Conservation (phyloP, 192 early-diverging fungal genomes). For the Piromyces sp. region DNA sequence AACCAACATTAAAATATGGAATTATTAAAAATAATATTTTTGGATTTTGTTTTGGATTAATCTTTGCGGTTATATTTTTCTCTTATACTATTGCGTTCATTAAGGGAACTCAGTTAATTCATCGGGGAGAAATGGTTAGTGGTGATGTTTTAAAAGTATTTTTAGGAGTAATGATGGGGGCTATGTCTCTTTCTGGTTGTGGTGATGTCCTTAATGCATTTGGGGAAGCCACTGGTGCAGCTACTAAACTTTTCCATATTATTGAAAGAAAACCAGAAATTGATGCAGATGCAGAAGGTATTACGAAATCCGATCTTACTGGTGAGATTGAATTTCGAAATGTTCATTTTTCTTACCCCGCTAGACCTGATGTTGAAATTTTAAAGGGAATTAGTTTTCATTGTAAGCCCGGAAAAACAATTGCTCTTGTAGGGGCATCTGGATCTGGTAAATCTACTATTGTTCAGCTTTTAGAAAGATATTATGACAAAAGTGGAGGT, state of each 20-base stretch:
- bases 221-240: slow-evolving; percentile 60
- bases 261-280: slow-evolving; percentile 72
- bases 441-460: slow-evolving; percentile 55
- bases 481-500: not conserved
- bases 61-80: slow-evolving; percentile 2
- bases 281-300: slow-evolving; percentile 26
- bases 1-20: too few species aligned
- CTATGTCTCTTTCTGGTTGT: slow-evolving; percentile 55
- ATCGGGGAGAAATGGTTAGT: slow-evolving; percentile 14
- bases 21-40: too few species aligned
- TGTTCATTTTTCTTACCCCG: slow-evolving; percentile 70
- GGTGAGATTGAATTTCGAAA: slow-evolving; percentile 59
- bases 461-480: slow-evolving; percentile 34
- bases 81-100: slow-evolving; percentile 18
- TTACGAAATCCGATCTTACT: not conserved
- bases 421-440: slow-evolving; percentile 30
- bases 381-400: slow-evolving; percentile 12
- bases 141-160: slow-evolving; percentile 61
- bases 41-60: too few species aligned
- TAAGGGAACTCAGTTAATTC: slow-evolving; percentile 34
- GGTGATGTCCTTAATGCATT: slow-evolving; percentile 60
- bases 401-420: slow-evolving; percentile 3
- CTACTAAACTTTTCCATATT: slow-evolving; percentile 54
- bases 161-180: slow-evolving; percentile 74
- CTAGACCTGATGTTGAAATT: slow-evolving; percentile 65